Percentiles rank a stretch among this genome's conserved stretches.
Conservation (phyloP, 306 rosid species). For the Rosa chinensis region DNA sequence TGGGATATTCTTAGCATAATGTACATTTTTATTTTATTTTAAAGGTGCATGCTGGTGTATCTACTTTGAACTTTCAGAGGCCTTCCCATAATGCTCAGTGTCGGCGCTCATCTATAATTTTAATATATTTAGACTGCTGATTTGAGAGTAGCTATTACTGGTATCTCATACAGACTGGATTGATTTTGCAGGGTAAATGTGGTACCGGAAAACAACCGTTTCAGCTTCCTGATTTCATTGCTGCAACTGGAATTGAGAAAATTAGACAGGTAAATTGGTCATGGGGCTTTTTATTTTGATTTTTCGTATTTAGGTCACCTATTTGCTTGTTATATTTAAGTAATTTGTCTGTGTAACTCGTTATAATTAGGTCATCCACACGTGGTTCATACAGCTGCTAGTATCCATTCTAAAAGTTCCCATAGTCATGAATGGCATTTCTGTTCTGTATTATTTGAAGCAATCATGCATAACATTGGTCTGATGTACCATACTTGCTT, state of each 20-base stretch:
- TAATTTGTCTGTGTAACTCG: too few species aligned
- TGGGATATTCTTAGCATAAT: too few species aligned
- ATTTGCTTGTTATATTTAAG: too few species aligned
- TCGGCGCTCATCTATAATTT: slow-evolving; percentile 44
- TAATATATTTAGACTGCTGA: slow-evolving; percentile 18
- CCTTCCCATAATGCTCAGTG: slow-evolving; percentile 62
- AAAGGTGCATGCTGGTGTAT: slow-evolving; percentile 53
- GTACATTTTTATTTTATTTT: neutral
- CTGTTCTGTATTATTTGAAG: too few species aligned
- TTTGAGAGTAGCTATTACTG: slow-evolving; percentile 25
- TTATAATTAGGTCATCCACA: too few species aligned
- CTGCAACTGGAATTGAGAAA: slow-evolving; percentile 98
- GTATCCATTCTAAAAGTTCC: too few species aligned
- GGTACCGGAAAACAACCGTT: slow-evolving; percentile 97
- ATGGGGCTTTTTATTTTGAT: neutral
- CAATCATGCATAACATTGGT: too few species aligned
- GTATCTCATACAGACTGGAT: slow-evolving; percentile 49
- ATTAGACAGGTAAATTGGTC: slow-evolving; percentile 79
- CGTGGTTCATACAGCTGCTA: too few species aligned
- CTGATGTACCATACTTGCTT: too few species aligned
- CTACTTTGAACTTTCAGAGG: slow-evolving; percentile 76
- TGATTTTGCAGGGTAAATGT: slow-evolving; percentile 82
- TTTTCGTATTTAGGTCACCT: neutral
- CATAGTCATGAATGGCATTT: too few species aligned
- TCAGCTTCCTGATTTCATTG: slow-evolving; percentile 99